phyloP scores from a whole-genome alignment of 257 asterid genomes.

The Datura wrightii region DNA sequence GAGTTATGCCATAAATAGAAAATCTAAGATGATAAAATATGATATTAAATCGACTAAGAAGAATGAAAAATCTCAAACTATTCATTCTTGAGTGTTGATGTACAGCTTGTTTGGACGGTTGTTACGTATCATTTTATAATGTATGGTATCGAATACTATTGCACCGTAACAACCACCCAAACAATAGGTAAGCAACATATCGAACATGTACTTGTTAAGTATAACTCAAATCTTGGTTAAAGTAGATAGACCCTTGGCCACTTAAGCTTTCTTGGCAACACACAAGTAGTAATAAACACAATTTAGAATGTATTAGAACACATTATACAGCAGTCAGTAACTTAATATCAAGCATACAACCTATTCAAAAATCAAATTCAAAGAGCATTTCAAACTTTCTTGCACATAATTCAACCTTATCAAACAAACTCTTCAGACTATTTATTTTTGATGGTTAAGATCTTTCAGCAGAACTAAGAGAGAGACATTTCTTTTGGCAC shows the following conservation, averaged over 20 bases:
- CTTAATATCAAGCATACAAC: background rate
- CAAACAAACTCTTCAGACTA: background rate
- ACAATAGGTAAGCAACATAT: background rate
- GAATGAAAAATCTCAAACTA: background rate
- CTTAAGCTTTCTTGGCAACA: background rate
- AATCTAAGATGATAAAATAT: too few relatives aligned
- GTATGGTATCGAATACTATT: background rate
- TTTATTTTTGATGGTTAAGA: background rate
- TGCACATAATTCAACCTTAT: background rate
- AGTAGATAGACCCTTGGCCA: background rate
- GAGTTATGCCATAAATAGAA: too few relatives aligned
- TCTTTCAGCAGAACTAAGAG: background rate
- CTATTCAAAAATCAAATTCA: background rate
- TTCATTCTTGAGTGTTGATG: conserved; percentile 9
- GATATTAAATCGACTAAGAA: background rate
- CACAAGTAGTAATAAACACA: background rate
- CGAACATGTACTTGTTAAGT: background rate
- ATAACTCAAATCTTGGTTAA: background rate
- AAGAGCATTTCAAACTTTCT: background rate
- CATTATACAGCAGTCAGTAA: background rate
- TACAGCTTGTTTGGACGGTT: background rate
- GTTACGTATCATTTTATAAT: background rate
- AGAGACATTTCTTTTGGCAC: background rate
- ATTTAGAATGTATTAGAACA: background rate
- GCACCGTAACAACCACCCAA: background rate